Percentiles rank a stretch among this genome's conserved stretches.
These are phyloP conservation scores for cucumber (Cucumis sativus) DNA, from an alignment of 306 rosid species.

Conservation along the genomic window Cucumber_9930_V3 NC_026661.2:4099501-4100000, in stretches of 20 bases:
- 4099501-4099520: conserved; percentile 17
- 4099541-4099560: conserved; percentile 32
- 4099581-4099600: conserved; percentile 29
- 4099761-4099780: conserved; percentile 30
- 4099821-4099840: conserved; percentile 10
- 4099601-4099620: conserved; percentile 14
- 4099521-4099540: conserved; percentile 18
- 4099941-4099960: not conserved
- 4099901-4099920: not conserved
- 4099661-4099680: conserved; percentile 30
- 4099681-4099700: conserved; percentile 23
- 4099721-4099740: conserved; percentile 26
- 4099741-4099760: conserved; percentile 24
- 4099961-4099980: not conserved
- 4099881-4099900: not conserved
- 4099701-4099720: conserved; percentile 29
- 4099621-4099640: conserved; percentile 30
- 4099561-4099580: conserved; percentile 38
- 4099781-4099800: conserved; percentile 29
- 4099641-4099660: conserved; percentile 28
- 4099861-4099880: not conserved
- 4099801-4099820: conserved; percentile 28
- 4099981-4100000: not conserved
- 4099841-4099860: not conserved
- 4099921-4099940: not conserved